Conservation (phyloP, 805 yeast genomes). For the Suhomyces sp. region DNA sequence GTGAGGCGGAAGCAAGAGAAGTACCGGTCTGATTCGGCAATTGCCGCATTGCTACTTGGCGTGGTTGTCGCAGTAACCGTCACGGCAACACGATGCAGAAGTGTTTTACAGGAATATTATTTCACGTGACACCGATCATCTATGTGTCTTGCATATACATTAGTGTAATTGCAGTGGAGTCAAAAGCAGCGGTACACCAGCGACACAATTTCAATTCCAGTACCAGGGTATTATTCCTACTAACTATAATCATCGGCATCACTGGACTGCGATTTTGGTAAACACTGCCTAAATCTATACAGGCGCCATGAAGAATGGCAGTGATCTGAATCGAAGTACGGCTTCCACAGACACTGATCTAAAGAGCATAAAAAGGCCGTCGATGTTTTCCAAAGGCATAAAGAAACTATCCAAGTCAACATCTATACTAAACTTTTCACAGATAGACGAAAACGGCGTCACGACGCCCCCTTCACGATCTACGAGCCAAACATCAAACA, state of each 20-base stretch:
- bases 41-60: background rate
- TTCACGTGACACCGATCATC: background rate
- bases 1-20: background rate
- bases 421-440: slow-evolving; percentile 21
- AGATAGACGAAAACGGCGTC: background rate
- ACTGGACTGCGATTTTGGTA: background rate
- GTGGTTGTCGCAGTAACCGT: background rate
- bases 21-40: background rate
- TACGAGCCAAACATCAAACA: background rate
- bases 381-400: slow-evolving; percentile 25
- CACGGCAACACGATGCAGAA: background rate
- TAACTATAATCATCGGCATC: background rate
- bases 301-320: slow-evolving; percentile 6
- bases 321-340: slow-evolving; percentile 2
- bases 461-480: background rate
- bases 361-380: slow-evolving; percentile 1
- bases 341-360: background rate
- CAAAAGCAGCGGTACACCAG: background rate
- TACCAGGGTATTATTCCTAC: background rate
- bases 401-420: slow-evolving; percentile 28
- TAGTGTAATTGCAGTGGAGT: background rate
- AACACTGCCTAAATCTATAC: background rate
- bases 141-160: background rate
- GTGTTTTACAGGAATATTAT: background rate
- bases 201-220: background rate